Evolutionary conservation across 1,139 yeast species (phyloP), one percentile per base, ranked within the genome.

Genomic region (Nakaseomyces bracarensis): DNA sequence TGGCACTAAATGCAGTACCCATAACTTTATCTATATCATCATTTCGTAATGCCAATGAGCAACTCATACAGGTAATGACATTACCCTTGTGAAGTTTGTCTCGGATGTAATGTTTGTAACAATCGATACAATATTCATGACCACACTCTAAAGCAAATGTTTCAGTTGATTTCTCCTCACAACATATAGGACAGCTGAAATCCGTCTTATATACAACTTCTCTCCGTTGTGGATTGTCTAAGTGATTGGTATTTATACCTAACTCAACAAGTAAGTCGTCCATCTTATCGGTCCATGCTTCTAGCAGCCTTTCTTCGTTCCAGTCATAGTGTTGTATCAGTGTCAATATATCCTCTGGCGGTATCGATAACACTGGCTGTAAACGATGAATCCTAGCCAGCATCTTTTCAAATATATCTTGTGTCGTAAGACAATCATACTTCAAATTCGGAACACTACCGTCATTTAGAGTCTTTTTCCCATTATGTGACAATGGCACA

Each of bases 261-360:
- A 78, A 73, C 11, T 62, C 63, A 3, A 57, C 52, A 28, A 73
- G 58, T 2, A 80, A 67, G 13, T 62, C 58, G 4, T 63, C 66
- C 41, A 73, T 67, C 46, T 76, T 66, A 39, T 74, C 81, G 54
- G 82, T 77, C 63, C 73, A 84, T 36, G 71, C 72, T 47, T 85
- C 89, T 42, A 84, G 67, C 33, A 85, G 70, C 41, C 74, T 74
- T 45, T 84, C 93, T 36, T 74, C 73, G 57, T 81, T 85, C 95
- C 95, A 86, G 39, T 73, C 71, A 58, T 69, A 80, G 43, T 67
- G 61, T 41, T 81, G 77, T 34, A 85, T 66, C 57, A 87, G 63
- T 2, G 77, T 61, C 19, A 77, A 43, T 18, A 59, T 55, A 43
- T 56, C 61, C n/a, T 53, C 57, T 18, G 50, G 36, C 5, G 63